Percentiles rank a stretch among this genome's conserved stretches.
phyloP scores from a whole-genome alignment of 768 basidiomycete genomes.

The Mrakia frigida region DNA sequence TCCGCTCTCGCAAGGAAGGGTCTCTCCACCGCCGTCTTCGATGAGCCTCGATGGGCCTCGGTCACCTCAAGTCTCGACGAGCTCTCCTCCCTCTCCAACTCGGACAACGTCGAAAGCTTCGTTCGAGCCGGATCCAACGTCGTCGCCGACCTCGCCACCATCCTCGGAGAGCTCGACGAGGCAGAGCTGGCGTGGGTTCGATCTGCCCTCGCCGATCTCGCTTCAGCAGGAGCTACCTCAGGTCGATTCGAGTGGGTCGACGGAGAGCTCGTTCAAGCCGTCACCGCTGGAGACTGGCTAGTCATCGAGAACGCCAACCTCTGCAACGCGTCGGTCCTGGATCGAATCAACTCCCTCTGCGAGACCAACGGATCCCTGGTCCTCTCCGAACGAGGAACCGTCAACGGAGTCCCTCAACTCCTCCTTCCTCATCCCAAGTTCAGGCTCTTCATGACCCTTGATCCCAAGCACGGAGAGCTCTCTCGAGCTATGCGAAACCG shows the following conservation, averaged over 20 bases:
- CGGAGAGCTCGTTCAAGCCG: conserved; percentile 78
- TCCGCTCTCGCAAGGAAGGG: conserved; percentile 11
- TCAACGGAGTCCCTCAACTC: conserved; percentile 66
- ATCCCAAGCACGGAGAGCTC: conserved; percentile 84
- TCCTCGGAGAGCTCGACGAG: conserved; percentile 20
- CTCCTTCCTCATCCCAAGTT: conserved; percentile 81
- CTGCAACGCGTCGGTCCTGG: conserved; percentile 90
- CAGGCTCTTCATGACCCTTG: conserved; percentile 87
- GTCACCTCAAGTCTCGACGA: conserved; percentile 11
- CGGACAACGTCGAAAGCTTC: conserved; percentile 20
- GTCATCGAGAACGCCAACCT: conserved; percentile 88
- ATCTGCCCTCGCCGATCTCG: conserved; percentile 21
- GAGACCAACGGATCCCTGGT: conserved; percentile 74
- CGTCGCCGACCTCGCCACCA: conserved; percentile 12
- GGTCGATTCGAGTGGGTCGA: conserved; percentile 91
- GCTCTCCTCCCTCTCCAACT: conserved; percentile 5
- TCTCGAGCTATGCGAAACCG: conserved; percentile 98
- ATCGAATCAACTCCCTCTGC: conserved; percentile 92
- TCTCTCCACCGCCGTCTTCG: conserved; percentile 2
- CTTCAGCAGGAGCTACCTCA: conserved; percentile 32
- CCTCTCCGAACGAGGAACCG: conserved; percentile 83
- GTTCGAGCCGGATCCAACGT: conserved; percentile 6
- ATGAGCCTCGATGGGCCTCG: conserved; percentile 15
- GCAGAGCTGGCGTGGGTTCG: conserved; percentile 26
- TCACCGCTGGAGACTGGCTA: conserved; percentile 83